phyloP scores from a whole-genome alignment of 768 basidiomycete species.

The Lactifluus pinguis region DNA sequence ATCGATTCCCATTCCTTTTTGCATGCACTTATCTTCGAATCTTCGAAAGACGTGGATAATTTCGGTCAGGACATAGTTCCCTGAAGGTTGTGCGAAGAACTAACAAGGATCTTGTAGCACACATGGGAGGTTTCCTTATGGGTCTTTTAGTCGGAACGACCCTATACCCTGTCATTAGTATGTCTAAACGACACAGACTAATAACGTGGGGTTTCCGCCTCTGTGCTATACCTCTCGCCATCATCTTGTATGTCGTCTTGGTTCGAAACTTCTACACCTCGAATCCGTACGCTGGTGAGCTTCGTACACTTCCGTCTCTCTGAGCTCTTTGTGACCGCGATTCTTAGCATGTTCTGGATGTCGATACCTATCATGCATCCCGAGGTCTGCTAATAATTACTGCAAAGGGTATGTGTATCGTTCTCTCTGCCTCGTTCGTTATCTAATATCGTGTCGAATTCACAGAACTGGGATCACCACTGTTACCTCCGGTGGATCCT shows the following conservation, averaged over 20 bases:
- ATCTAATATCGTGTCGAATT: not conserved
- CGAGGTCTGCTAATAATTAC: slow-evolving; percentile 59
- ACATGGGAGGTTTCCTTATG: slow-evolving; percentile 82
- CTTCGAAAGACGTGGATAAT: slow-evolving; percentile 71
- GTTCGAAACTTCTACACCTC: slow-evolving; percentile 84
- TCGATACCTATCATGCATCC: slow-evolving; percentile 85
- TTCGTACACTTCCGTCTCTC: not conserved
- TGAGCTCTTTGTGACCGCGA: not conserved
- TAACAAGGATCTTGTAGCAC: slow-evolving; percentile 39
- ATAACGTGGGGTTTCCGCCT: slow-evolving; percentile 69
- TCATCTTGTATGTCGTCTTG: slow-evolving; percentile 77
- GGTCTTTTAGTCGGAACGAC: slow-evolving; percentile 74
- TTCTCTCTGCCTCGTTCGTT: not conserved
- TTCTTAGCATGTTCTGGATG: slow-evolving; percentile 75
- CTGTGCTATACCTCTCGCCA: slow-evolving; percentile 60
- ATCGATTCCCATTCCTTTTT: not conserved
- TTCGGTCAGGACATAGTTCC: slow-evolving; percentile 44
- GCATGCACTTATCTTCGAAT: slow-evolving; percentile 1
- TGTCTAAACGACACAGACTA: slow-evolving; percentile 58
- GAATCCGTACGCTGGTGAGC: slow-evolving; percentile 73
- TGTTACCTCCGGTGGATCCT: not conserved
- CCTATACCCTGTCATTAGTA: slow-evolving; percentile 85
- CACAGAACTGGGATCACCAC: slow-evolving; percentile 11
- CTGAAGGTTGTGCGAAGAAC: not conserved
- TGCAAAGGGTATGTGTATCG: slow-evolving; percentile 41